Percentiles rank a stretch among this genome's conserved stretches.
Evolutionary conservation across 768 basidiomycete species (phyloP).

Genomic region (Lactarius hatsudake): DNA sequence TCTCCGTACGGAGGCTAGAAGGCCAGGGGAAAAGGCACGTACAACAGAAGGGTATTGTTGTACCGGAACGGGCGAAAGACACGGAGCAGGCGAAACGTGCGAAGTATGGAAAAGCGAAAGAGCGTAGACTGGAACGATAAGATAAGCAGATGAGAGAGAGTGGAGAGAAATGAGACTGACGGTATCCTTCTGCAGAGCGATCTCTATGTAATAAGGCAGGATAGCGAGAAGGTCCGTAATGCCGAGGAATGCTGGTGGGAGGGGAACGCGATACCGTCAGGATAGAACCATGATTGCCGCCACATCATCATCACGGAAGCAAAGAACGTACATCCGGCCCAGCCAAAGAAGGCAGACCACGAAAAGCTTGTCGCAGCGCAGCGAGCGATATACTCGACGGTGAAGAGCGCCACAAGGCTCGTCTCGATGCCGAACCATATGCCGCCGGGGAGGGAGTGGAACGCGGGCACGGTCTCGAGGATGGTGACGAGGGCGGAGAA

Average conservation of each 20-base stretch:
- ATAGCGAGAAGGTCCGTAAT: slow-evolving; percentile 85
- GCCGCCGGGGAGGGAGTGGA: slow-evolving; percentile 64
- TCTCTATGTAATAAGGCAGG: slow-evolving; percentile 85
- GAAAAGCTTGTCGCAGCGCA: slow-evolving; percentile 73
- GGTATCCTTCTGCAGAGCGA: slow-evolving; percentile 80
- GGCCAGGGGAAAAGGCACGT: slow-evolving; percentile 24
- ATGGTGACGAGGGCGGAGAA: slow-evolving; percentile 74
- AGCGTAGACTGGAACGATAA: slow-evolving; percentile 58
- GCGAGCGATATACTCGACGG: slow-evolving; percentile 75
- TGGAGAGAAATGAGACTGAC: slow-evolving; percentile 41
- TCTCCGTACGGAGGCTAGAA: neutral
- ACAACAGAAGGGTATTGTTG: slow-evolving; percentile 80
- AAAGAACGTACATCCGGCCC: slow-evolving; percentile 60
- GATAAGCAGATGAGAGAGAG: neutral
- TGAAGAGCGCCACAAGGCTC: slow-evolving; percentile 78
- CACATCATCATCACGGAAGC: neutral
- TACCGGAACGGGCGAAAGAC: slow-evolving; percentile 90
- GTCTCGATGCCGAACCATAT: slow-evolving; percentile 90
- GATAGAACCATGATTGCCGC: neutral
- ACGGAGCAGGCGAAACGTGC: slow-evolving; percentile 84
- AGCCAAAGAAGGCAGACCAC: slow-evolving; percentile 57
- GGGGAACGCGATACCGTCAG: neutral
- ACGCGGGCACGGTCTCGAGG: slow-evolving; percentile 74
- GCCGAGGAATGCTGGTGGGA: slow-evolving; percentile 67
- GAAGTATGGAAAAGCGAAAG: slow-evolving; percentile 87